Percentiles rank a stretch among this genome's conserved stretches.
These are phyloP conservation scores for Penicillium sp. DNA, from an alignment of 2,329 filamentous ascomycete species.

Conservation along the genomic window DNA sequence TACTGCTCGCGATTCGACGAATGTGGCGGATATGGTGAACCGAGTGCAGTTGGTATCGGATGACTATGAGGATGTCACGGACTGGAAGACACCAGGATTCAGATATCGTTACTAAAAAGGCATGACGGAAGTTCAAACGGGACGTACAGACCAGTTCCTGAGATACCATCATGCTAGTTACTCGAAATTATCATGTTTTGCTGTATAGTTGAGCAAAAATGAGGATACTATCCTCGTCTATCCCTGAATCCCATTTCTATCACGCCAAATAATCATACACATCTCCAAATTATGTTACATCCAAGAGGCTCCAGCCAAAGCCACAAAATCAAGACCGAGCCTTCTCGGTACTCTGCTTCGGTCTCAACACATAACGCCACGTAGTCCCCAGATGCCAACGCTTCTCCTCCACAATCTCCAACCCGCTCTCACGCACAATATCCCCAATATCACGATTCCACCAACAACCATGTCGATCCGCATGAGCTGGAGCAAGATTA, in stretches of 20 bases:
- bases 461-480: conserved; percentile 52
- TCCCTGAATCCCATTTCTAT: neutral
- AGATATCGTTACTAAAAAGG: conserved; percentile 48
- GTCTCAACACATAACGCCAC: conserved; percentile 44
- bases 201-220: neutral
- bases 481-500: conserved; percentile 47
- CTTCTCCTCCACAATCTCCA: conserved; percentile 47
- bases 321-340: neutral
- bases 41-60: conserved; percentile 41
- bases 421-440: conserved; percentile 47
- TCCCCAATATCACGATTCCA: conserved; percentile 52
- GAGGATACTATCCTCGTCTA: neutral
- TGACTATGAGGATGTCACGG: conserved; percentile 58
- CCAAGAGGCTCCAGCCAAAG: neutral
- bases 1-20: conserved; percentile 39
- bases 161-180: neutral
- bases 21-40: conserved; percentile 30
- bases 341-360: conserved; percentile 16
- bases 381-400: conserved; percentile 50
- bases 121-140: neutral
- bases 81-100: conserved; percentile 59
- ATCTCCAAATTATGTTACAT: neutral
- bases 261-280: conserved; percentile 5
- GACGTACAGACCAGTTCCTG: neutral
- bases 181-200: neutral